These are phyloP conservation scores for Elongisporangium anandrum DNA, from an alignment of 352 stramenopile species.

Conservation along the genomic window DNA sequence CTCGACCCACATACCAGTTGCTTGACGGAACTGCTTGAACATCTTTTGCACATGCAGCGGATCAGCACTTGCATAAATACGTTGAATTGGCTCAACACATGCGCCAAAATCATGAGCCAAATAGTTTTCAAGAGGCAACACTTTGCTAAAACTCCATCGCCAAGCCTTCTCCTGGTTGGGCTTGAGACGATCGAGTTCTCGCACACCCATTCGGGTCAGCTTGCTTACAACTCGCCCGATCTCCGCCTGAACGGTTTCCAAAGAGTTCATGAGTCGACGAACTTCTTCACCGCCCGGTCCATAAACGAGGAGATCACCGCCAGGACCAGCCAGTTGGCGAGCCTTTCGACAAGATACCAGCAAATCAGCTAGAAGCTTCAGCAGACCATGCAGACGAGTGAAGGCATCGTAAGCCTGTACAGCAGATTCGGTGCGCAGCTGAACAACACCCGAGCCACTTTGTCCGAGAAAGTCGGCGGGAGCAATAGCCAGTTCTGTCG, in stretches of 20 bases:
- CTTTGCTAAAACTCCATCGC: conserved; percentile 84
- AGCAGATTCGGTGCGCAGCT: conserved; percentile 53
- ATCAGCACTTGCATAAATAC: conserved; percentile 82
- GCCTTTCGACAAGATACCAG: conserved; percentile 83
- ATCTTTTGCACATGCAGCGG: conserved; percentile 80
- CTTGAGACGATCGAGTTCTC: conserved; percentile 80
- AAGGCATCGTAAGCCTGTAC: conserved; percentile 65
- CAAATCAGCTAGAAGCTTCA: conserved; percentile 80
- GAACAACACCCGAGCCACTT: conserved; percentile 71
- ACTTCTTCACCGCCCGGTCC: conserved; percentile 79
- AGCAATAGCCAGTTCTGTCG: conserved; percentile 43
- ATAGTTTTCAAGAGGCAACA: conserved; percentile 78
- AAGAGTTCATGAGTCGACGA: conserved; percentile 74
- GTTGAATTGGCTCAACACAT: conserved; percentile 80
- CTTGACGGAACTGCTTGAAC: conserved; percentile 83
- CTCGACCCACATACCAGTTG: conserved; percentile 79
- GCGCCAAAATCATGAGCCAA: conserved; percentile 80
- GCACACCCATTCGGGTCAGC: conserved; percentile 76
- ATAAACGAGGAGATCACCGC: conserved; percentile 81
- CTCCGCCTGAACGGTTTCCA: conserved; percentile 74
- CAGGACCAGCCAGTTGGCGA: conserved; percentile 68
- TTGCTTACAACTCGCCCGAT: conserved; percentile 76
- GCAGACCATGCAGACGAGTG: conserved; percentile 66
- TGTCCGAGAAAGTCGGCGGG: conserved; percentile 63
- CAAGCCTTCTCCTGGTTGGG: conserved; percentile 83